A percentile compares a stretch with the other conserved stretches of the same genome.
These are phyloP conservation scores for Phyllosticta citribraziliensis DNA, from an alignment of 2,329 filamentous ascomycete genomes.

Conservation along the genomic window DNA sequence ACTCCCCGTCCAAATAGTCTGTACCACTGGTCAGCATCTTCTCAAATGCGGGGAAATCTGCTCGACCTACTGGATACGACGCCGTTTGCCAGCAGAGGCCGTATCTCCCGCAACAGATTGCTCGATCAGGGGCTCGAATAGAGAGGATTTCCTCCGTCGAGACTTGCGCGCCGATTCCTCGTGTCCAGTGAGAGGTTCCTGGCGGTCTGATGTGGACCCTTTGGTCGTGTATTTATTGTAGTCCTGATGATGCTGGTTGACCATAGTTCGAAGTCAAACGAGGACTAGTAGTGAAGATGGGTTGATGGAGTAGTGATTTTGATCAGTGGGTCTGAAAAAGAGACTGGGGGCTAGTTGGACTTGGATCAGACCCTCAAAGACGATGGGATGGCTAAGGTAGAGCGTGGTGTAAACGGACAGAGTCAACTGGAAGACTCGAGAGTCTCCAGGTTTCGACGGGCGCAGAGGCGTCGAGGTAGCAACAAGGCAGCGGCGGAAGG, in stretches of 20 bases:
- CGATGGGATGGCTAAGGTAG: neutral
- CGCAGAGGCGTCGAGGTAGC: neutral
- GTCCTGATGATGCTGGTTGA: neutral
- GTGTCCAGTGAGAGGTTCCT: too few relatives aligned
- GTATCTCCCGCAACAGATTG: neutral
- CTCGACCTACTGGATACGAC: neutral
- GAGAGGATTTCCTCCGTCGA: too few relatives aligned
- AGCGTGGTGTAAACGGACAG: neutral
- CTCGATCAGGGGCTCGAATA: neutral
- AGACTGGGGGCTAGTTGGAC: neutral
- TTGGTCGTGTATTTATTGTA: neutral
- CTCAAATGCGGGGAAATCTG: neutral
- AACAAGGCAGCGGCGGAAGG: neutral
- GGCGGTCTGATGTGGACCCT: too few relatives aligned
- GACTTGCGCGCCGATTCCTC: too few relatives aligned
- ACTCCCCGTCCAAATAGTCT: neutral
- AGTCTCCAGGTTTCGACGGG: neutral
- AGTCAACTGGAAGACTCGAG: neutral
- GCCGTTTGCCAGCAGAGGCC: neutral
- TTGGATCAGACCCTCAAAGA: neutral
- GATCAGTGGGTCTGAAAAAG: neutral
- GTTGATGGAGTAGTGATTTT: neutral
- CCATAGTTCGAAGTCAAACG: neutral
- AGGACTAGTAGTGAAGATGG: neutral
- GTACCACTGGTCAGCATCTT: neutral